Conservation (phyloP, 371 early-diverging fungal genomes). For the Phascolomyces articulosus region DNA sequence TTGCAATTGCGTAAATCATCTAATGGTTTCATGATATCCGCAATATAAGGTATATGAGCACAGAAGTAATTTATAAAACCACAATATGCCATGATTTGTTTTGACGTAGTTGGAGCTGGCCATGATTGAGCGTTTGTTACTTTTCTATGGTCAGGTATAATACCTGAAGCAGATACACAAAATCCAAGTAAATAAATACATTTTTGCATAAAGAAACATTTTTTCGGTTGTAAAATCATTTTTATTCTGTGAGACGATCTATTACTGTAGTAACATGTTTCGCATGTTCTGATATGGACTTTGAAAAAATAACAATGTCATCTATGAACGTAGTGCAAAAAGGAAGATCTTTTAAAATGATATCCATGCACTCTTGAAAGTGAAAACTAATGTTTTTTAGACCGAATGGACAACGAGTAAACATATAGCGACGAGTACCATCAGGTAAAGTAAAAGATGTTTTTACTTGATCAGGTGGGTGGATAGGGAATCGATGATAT, state of each 20-base stretch:
- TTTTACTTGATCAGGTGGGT: constrained; percentile 17
- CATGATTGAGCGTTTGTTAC: constrained; percentile 14
- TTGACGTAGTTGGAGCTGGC: constrained; percentile 12
- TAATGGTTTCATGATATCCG: constrained; percentile 16
- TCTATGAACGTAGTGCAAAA: constrained; percentile 12
- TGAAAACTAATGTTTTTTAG: constrained; percentile 1
- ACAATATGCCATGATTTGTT: constrained; percentile 15
- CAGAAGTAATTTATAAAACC: constrained; percentile 31
- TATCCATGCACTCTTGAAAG: background rate
- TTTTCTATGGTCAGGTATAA: constrained; percentile 15
- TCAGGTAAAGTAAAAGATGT: constrained; percentile 11
- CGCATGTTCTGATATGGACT: background rate
- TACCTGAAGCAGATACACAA: constrained; percentile 16
- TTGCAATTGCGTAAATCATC: constrained; percentile 17
- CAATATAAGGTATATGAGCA: constrained; percentile 18
- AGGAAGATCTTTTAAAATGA: no score
- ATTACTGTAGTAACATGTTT: background rate
- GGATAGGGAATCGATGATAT: constrained; percentile 23
- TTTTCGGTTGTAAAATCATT: constrained; percentile 18
- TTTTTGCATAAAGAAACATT: constrained; percentile 18
- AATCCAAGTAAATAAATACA: constrained; percentile 20
- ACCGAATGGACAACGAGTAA: constrained; percentile 7
- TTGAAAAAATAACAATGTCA: constrained; percentile 13
- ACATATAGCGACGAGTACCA: constrained; percentile 11
- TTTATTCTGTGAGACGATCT: constrained; percentile 13